Evolutionary conservation across 805 yeast genomes (phyloP), one percentile per base, ranked within the genome.

Genomic region (Teunomyces cretensis): DNA sequence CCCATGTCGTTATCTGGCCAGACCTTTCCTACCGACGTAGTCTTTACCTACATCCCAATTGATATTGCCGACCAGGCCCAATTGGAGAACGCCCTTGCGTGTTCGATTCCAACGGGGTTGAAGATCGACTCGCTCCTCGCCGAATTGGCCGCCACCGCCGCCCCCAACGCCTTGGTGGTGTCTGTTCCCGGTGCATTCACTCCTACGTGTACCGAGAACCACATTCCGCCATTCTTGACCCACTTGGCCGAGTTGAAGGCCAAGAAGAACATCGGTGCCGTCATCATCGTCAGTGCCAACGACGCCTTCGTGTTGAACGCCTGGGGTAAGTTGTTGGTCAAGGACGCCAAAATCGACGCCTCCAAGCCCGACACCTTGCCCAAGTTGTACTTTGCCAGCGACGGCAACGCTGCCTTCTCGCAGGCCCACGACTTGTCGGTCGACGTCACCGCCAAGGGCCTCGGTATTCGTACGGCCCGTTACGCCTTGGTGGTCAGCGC

Each of bases 141-240:
- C 37, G 53, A 64, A 39, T 45, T 47, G 35, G 28, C 47, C 15
- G 42, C 37, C 6, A 49, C 58, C 30, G 50, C 48, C 1, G 54
- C 56, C 26, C 56, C 61, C 17, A 62, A 60, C 36, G 55, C 67
- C 5, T 54, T 69, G 39, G 51, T 70, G 39, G 71, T 72, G 15
- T 55, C 74, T 9, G 74, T 70, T 24, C 77, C 77, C 6, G 75
- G 73, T 22, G 72, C 74, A 1, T 70, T 70, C 56, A 68, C 75
- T 7, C 75, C 76, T n/a, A 61, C 72, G 2, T 72, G 77, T 48
- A 70, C 75, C 17, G 76, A 68, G 50, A 60, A 65, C 52, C 77
- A 72, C 56, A 61, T 72, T 39, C 77, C 77, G 5, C 70, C 67
- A 14, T 62, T 55, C 51, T 59, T 72, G 50, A 38, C 48, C 16